phyloP scores from a whole-genome alignment of 352 stramenopile genomes.

The Blastocystis sp. region DNA sequence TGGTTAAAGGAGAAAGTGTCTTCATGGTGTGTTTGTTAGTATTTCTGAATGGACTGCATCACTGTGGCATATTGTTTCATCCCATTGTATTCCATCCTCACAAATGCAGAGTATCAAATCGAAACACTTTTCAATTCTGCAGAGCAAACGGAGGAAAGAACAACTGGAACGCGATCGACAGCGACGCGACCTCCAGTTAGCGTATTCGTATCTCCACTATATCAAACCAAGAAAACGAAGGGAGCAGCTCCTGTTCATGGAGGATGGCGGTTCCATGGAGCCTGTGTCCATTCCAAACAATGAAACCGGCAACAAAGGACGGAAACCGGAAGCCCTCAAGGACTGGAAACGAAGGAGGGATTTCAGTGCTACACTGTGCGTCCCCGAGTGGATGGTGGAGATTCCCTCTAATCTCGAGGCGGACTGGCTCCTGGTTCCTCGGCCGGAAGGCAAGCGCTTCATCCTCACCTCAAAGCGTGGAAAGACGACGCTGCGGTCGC shows the following conservation, averaged over 20 bases:
- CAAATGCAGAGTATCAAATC: not conserved
- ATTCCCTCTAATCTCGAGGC: not conserved
- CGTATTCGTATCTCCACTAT: not conserved
- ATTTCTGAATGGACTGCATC: not conserved
- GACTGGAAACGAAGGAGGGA: not conserved
- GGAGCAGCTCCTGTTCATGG: not conserved
- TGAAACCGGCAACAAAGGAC: not conserved
- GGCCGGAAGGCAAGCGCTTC: constrained; percentile 19
- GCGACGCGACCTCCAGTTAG: not conserved
- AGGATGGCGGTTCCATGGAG: no score
- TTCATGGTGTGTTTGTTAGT: not conserved
- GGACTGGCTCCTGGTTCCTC: constrained; percentile 19
- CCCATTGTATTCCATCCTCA: no score
- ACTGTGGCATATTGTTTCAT: no score
- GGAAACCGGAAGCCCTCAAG: not conserved
- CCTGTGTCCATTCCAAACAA: no score
- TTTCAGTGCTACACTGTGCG: constrained; percentile 19
- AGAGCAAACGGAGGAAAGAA: constrained; percentile 11
- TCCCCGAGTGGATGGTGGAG: constrained; percentile 49
- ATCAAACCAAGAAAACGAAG: constrained; percentile 17
- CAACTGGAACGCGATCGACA: not conserved
- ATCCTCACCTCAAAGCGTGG: constrained; percentile 18
- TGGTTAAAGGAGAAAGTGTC: not conserved
- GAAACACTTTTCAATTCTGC: constrained; percentile 33
- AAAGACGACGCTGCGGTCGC: not conserved